phyloP scores from a whole-genome alignment of 192 early-diverging fungal genomes.

The Coemansia sp. region DNA sequence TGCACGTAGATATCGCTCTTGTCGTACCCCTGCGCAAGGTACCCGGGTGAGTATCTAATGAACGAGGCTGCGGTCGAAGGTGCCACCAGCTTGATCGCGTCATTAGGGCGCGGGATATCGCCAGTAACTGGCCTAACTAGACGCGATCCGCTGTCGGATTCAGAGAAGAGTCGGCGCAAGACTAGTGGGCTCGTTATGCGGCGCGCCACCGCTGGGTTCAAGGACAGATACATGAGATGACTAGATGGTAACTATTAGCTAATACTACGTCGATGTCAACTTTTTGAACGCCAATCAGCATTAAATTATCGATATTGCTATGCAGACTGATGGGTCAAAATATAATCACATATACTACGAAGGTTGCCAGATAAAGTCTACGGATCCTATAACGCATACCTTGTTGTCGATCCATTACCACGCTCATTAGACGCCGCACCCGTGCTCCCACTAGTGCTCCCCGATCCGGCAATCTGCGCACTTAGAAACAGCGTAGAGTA shows the following conservation, averaged over 20 bases:
- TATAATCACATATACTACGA: background rate
- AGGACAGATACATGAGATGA: background rate
- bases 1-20: conserved; percentile 38
- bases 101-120: conserved; percentile 30
- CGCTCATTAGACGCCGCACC: background rate
- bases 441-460: background rate
- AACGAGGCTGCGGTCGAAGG: conserved; percentile 18
- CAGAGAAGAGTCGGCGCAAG: conserved; percentile 8
- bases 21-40: conserved; percentile 13
- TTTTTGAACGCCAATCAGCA: background rate
- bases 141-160: conserved; percentile 15
- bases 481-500: conserved; percentile 33
- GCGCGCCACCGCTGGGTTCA: background rate
- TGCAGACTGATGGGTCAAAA: background rate
- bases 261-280: background rate
- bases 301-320: no score
- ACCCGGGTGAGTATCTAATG: conserved; percentile 32
- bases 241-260: background rate
- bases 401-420: background rate
- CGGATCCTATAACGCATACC: background rate
- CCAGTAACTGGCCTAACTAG: conserved; percentile 17
- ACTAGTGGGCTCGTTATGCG: background rate
- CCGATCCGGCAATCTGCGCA: conserved; percentile 1
- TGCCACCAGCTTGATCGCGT: conserved; percentile 15
- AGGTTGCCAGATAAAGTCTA: background rate